Conservation (phyloP, 2,329 filamentous ascomycete genomes). For the Cercospora citrullina region DNA sequence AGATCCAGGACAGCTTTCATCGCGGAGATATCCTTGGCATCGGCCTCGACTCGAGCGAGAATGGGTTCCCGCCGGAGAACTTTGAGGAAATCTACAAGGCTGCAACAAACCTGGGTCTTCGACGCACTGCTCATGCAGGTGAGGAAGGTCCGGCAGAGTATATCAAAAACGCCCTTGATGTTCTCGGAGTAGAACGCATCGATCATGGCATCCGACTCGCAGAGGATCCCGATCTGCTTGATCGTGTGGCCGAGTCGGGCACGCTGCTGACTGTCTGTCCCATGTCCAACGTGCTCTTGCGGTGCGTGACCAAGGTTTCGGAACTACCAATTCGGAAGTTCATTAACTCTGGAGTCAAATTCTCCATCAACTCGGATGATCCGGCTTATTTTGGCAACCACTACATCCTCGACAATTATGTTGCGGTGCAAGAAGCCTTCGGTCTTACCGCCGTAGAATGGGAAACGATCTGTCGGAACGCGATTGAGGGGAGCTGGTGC, state of each 20-base stretch:
- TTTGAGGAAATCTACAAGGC: slow-evolving; percentile 64
- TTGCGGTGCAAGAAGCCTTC: slow-evolving; percentile 72
- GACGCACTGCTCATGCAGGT: slow-evolving; percentile 71
- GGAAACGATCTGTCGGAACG: slow-evolving; percentile 61
- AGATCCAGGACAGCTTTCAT: slow-evolving; percentile 38
- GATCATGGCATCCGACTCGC: slow-evolving; percentile 71
- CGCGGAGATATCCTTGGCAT: slow-evolving; percentile 55
- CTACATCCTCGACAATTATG: slow-evolving; percentile 74
- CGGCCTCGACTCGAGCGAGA: slow-evolving; percentile 65
- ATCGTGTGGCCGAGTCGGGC: slow-evolving; percentile 57
- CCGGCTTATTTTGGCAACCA: slow-evolving; percentile 57
- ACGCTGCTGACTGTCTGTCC: slow-evolving; percentile 72
- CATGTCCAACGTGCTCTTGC: slow-evolving; percentile 67
- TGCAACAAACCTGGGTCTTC: slow-evolving; percentile 55
- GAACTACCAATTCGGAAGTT: slow-evolving; percentile 64
- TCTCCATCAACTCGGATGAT: slow-evolving; percentile 74
- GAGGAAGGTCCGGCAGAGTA: slow-evolving; percentile 71
- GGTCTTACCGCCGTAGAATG: slow-evolving; percentile 64
- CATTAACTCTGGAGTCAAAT: slow-evolving; percentile 63
- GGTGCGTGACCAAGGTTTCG: slow-evolving; percentile 55
- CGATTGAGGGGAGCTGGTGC: slow-evolving; percentile 71
- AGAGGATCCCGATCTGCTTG: slow-evolving; percentile 60
- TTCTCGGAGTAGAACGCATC: slow-evolving; percentile 64
- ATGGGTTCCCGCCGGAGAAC: slow-evolving; percentile 48
- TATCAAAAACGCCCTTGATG: slow-evolving; percentile 63